A percentile compares a stretch with the other conserved stretches of the same genome.
Evolutionary conservation across 768 basidiomycete genomes (phyloP).

Genomic region (Zangia roseola): DNA sequence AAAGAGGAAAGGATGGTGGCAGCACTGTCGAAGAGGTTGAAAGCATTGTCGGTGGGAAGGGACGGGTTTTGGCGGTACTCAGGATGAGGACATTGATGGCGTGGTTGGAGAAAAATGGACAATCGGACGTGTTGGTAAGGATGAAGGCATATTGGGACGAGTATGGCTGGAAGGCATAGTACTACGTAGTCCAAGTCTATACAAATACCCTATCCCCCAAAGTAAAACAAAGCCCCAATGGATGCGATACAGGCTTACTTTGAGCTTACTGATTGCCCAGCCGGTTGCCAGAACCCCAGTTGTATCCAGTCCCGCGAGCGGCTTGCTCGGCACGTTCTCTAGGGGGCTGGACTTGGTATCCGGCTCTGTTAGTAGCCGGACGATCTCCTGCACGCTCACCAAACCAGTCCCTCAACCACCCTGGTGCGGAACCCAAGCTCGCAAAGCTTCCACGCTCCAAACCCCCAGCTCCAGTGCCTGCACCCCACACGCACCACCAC

Average conservation of each 20-base stretch:
- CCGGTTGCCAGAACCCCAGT: slow-evolving; percentile 57
- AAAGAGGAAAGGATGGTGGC: slow-evolving; percentile 44
- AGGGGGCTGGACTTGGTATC: slow-evolving; percentile 62
- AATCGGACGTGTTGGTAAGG: slow-evolving; percentile 55
- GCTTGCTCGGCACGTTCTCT: slow-evolving; percentile 31
- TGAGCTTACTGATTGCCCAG: slow-evolving; percentile 39
- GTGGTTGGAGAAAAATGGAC: slow-evolving; percentile 75
- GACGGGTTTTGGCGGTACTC: slow-evolving; percentile 74
- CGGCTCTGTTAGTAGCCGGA: slow-evolving; percentile 39
- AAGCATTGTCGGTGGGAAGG: slow-evolving; percentile 60
- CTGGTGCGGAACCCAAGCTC: slow-evolving; percentile 49
- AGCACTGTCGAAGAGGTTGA: slow-evolving; percentile 87
- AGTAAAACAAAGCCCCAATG: too few relatives aligned
- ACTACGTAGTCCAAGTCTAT: not conserved
- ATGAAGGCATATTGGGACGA: slow-evolving; percentile 68
- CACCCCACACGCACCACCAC: slow-evolving; percentile 72
- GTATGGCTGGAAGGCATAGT: slow-evolving; percentile 28
- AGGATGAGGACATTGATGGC: slow-evolving; percentile 82
- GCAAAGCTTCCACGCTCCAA: slow-evolving; percentile 38
- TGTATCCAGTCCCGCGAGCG: slow-evolving; percentile 32
- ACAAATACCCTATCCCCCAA: too few relatives aligned
- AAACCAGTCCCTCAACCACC: slow-evolving; percentile 54
- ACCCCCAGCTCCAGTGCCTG: slow-evolving; percentile 40
- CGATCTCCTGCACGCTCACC: slow-evolving; percentile 37
- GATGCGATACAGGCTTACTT: not conserved